Percentiles rank a stretch among this genome's conserved stretches.
phyloP scores from a whole-genome alignment of 108 stramenopile genomes.

The Skeletonema marinoi region DNA sequence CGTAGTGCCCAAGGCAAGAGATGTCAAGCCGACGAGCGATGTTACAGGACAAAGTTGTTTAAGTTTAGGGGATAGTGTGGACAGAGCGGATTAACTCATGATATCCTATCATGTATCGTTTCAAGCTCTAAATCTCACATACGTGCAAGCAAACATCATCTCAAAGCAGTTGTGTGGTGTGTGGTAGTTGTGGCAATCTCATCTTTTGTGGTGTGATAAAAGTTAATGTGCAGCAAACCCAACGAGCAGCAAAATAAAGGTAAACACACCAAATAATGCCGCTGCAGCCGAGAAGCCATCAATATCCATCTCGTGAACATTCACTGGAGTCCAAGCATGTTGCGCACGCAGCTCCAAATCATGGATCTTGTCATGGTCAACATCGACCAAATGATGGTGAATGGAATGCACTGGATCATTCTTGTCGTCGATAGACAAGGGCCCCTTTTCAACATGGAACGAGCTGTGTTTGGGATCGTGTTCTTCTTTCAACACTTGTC shows the following conservation, averaged over 20 bases:
- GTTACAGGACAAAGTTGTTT: no score
- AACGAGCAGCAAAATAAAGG: slow-evolving; percentile 15
- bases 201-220: not conserved
- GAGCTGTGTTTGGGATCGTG: slow-evolving; percentile 26
- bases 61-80: no score
- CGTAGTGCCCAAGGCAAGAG: no score
- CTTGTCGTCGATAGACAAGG: slow-evolving; percentile 10
- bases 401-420: slow-evolving; percentile 24
- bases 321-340: slow-evolving; percentile 36
- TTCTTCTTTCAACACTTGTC: slow-evolving; percentile 22
- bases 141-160: not conserved
- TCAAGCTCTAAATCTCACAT: not conserved
- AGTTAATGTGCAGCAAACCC: not conserved
- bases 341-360: slow-evolving; percentile 34
- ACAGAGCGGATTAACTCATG: no score
- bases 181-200: not conserved
- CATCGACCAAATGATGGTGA: slow-evolving; percentile 34
- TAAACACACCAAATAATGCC: slow-evolving; percentile 11
- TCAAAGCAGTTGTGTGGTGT: not conserved
- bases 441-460: slow-evolving; percentile 30
- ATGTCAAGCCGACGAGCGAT: no score
- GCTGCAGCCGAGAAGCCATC: slow-evolving; percentile 22
- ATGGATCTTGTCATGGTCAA: slow-evolving; percentile 33
- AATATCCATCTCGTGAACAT: slow-evolving; percentile 39
- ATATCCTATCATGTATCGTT: no score